A percentile compares a stretch with the other conserved stretches of the same genome.
Evolutionary conservation across 306 rosid species (phyloP).

Genomic region (Castanea mollissima): DNA sequence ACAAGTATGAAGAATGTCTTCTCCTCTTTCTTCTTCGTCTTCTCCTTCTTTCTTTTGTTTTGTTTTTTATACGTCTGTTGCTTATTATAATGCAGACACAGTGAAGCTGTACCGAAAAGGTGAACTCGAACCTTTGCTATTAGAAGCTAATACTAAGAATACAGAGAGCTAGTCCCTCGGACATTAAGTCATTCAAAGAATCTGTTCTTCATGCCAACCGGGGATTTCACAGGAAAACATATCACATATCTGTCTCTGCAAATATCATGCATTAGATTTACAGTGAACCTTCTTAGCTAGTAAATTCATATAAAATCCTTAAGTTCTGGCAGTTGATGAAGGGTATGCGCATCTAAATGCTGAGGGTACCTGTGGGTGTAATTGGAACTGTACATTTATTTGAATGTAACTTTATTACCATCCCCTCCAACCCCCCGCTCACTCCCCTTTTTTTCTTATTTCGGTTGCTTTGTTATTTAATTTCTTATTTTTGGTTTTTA

Average conservation of each 20-base stretch:
- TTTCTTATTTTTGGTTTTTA: neutral
- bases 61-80: neutral
- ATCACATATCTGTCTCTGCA: neutral
- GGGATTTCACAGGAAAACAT: neutral
- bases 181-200: slow-evolving; percentile 1
- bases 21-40: too few relatives aligned
- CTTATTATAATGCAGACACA: slow-evolving; percentile 61
- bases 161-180: slow-evolving; percentile 31
- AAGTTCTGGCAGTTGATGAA: slow-evolving; percentile 6
- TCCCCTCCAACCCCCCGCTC: neutral
- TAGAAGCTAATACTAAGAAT: slow-evolving; percentile 63
- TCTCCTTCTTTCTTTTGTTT: too few relatives aligned
- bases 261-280: neutral
- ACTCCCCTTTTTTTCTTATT: neutral
- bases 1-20: too few relatives aligned
- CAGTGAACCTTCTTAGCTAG: slow-evolving; percentile 10
- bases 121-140: slow-evolving; percentile 76
- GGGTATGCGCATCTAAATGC: slow-evolving; percentile 8
- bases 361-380: slow-evolving; percentile 12
- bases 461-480: neutral
- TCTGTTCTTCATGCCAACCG: slow-evolving; percentile 13
- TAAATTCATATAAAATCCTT: neutral
- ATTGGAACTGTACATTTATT: neutral
- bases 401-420: neutral
- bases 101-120: slow-evolving; percentile 81